Evolutionary conservation across 768 basidiomycete genomes (phyloP), one percentile per base, ranked within the genome.

Genomic region (Tylopilus sp.): DNA sequence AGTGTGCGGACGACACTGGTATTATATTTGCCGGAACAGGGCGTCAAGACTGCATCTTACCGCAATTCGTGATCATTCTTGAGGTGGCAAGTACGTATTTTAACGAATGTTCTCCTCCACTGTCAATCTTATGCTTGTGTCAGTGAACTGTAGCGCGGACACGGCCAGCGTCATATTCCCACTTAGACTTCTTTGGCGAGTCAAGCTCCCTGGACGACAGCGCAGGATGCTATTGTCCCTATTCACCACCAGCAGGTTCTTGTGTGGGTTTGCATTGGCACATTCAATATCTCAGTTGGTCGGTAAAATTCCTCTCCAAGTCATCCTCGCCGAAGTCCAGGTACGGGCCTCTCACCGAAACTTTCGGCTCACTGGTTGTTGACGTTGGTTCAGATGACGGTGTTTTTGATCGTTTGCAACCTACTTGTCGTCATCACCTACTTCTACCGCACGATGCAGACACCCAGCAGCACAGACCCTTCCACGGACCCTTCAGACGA

Each of bases 381-480:
- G 4, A 31, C 22, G 11, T 40, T 4, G 15, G 0, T 7, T 17
- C 26, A 52, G 53, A 6, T 31, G 5, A 10, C 9, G 2, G 26
- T 0, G 12, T 48, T 42, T 21, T 3, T 51, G 25, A 36, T 56
- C n/a, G 26, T 48, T 2, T 59, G 58, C 25, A 55, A 59, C 23
- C 25, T 59, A 31, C 48, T 59, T 15, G 53, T 50, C 15, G 44
- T 56, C 15, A 45, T 59, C 21, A 59, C 58, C 1, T 59, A 56
- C 41, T 6, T 50, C 12, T 59, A 59, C 35, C 47, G 50, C 7
- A 18, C 44, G 1, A 15, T 40, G 15, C 1, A 17, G 20, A 25
- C 6, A 6, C 31, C 52, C 5, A 8, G 31, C 23, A 31, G 4
- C 25, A 31, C 31, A 31, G 31, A 31, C 2, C 22, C 36, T 6